Evolutionary conservation across 768 basidiomycete species (phyloP).

Genomic region (Podaxis sp.): DNA sequence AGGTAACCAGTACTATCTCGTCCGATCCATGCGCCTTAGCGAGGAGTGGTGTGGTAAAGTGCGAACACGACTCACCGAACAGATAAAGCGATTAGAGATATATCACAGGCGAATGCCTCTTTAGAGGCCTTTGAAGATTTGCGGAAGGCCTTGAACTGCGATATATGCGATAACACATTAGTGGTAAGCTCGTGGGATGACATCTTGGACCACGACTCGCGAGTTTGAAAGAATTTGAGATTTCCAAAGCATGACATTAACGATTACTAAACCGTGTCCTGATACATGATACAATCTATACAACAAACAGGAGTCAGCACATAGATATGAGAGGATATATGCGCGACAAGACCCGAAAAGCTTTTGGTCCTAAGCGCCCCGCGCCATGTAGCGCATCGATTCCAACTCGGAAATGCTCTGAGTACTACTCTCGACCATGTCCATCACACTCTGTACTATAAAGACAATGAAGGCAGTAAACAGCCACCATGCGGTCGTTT

Average conservation of each 20-base stretch:
- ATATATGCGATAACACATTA: neutral
- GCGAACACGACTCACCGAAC: neutral
- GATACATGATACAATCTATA: neutral
- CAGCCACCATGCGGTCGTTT: constrained; percentile 54
- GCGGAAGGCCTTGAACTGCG: neutral
- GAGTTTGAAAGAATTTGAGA: neutral
- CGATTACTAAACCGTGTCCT: neutral
- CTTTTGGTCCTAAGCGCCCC: constrained; percentile 41
- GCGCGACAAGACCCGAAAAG: neutral
- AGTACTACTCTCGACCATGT: constrained; percentile 42
- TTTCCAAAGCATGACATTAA: neutral
- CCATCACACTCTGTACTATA: constrained; percentile 43
- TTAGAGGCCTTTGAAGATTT: neutral
- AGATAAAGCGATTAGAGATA: constrained; percentile 10
- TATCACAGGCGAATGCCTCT: constrained; percentile 4
- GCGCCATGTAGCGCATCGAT: constrained; percentile 50
- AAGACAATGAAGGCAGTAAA: constrained; percentile 40
- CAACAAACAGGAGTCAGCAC: neutral
- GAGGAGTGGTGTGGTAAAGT: neutral
- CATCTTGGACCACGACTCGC: neutral
- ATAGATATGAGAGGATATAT: neutral
- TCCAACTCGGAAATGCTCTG: constrained; percentile 50
- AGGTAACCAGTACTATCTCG: constrained; percentile 9
- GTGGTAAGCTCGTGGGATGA: neutral
- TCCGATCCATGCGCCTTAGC: neutral